Base-by-base conservation (phyloP, 768 basidiomycete genomes). In the Wakefieldia striispora region DNA sequence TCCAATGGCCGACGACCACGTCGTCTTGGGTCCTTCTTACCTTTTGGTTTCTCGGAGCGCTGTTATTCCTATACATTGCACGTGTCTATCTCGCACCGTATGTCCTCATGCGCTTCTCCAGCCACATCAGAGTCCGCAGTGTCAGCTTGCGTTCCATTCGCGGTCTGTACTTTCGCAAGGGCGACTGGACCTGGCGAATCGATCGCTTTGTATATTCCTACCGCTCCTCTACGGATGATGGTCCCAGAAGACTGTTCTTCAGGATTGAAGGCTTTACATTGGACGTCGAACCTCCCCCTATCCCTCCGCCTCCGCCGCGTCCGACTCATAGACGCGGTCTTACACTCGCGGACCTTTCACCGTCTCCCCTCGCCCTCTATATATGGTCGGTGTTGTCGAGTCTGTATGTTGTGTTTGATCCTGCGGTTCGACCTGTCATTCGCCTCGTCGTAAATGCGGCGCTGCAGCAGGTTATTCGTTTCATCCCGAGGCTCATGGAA, bases 141-240 rank as follows among this genome's bases (percentile, higher is more conserved):
- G 77, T 90, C 48, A 90, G 88, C 61, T 70, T 86, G 34, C 79
- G 86, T 46, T 91, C 88, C 17, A 81, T 91, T 51, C 83, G 87
- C 45, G 88, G 88, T 29, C 70, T 91, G 19, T 88, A 84, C 66
- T 76, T 88, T 52, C 76, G 80, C 40, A 72, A 71, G 26, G 82
- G 83, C 24, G 67, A 63, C 42, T 70, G 75, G 45, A 79, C 75
- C 23, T 79, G 79, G 70, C 77, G 74, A 26, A 74, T 85, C n/a
- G 86, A 90, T 50, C 82, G 88, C 45, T 78, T 91, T 40, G 78
- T 73, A 17, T 68, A 76, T 38, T 69, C 82, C 43, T 87, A 83
- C 66, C 75, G 77, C 48, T 71, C 78, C 11, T 75, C 72, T 11
- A 66, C 74, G 23, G 70, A 78, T 21, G 74, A 73, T 11, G 65